A percentile compares a stretch with the other conserved stretches of the same genome.
Evolutionary conservation across 83 land plant species (phyloP).

Genomic region (Picea abies): DNA sequence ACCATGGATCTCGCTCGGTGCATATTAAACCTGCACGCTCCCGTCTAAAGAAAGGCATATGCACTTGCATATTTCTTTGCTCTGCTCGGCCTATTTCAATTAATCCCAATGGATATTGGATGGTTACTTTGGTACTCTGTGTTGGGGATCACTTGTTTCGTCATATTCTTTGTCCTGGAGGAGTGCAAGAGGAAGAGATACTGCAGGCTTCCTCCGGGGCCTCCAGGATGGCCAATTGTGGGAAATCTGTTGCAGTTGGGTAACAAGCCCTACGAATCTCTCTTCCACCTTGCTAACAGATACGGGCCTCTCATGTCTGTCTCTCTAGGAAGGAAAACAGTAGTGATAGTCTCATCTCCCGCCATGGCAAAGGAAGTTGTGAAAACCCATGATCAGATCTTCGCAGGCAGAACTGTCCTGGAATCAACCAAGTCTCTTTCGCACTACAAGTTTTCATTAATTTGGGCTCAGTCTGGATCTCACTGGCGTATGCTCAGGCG

Average conservation of each 20-base stretch:
- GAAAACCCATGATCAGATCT: background rate
- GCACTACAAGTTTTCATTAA: background rate
- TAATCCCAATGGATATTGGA: no score
- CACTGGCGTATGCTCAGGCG: constrained; percentile 9
- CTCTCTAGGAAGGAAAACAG: background rate
- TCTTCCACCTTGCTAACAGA: background rate
- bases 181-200: background rate
- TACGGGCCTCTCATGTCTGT: background rate
- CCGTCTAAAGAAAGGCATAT: no score
- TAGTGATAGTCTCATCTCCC: background rate
- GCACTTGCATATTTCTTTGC: no score
- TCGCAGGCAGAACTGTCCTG: background rate
- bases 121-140: no score
- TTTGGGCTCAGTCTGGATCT: background rate
- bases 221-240: background rate
- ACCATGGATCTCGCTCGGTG: no score
- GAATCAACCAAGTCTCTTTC: background rate
- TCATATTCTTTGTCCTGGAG: no score
- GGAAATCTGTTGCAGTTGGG: background rate
- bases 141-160: no score
- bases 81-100: no score
- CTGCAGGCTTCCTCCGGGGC: background rate
- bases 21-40: no score
- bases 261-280: background rate
- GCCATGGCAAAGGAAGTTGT: background rate